A percentile compares a stretch with the other conserved stretches of the same genome.
phyloP scores from a whole-genome alignment of 345 rosid species.

The Excoecaria agallocha region DNA sequence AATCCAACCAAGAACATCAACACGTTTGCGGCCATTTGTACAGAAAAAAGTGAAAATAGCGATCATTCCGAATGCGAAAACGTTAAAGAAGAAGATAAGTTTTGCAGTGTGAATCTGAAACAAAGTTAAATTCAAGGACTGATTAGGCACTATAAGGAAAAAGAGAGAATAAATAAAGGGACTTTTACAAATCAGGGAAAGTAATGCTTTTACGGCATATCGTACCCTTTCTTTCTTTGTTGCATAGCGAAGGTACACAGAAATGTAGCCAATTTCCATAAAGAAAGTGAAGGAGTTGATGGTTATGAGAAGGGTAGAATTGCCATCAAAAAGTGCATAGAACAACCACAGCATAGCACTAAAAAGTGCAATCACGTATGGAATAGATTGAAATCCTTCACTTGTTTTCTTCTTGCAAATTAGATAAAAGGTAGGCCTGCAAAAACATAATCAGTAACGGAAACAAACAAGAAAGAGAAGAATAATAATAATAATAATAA shows the following conservation, averaged over 20 bases:
- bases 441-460: too few relatives aligned
- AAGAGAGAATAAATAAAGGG: neutral
- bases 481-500: too few relatives aligned
- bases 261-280: conserved; percentile 26
- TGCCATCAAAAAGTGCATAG: too few relatives aligned
- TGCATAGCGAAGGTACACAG: conserved; percentile 22
- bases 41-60: conserved; percentile 42
- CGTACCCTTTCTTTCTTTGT: conserved; percentile 24
- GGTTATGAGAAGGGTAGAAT: too few relatives aligned
- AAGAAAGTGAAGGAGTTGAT: conserved; percentile 29
- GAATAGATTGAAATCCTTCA: too few relatives aligned
- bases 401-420: too few relatives aligned
- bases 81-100: conserved; percentile 45
- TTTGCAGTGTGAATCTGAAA: conserved; percentile 55
- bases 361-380: too few relatives aligned
- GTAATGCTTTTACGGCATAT: too few relatives aligned
- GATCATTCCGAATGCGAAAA: conserved; percentile 60
- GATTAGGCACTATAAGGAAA: neutral
- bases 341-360: too few relatives aligned
- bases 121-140: neutral
- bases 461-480: too few relatives aligned
- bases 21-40: conserved; percentile 39
- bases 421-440: too few relatives aligned
- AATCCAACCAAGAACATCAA: conserved; percentile 61
- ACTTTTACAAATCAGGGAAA: neutral